Percentiles rank a stretch among this genome's conserved stretches.
These are phyloP conservation scores for Trichomonas tenax DNA, from an alignment of 208 protist species.

Conservation along the genomic window DNA sequence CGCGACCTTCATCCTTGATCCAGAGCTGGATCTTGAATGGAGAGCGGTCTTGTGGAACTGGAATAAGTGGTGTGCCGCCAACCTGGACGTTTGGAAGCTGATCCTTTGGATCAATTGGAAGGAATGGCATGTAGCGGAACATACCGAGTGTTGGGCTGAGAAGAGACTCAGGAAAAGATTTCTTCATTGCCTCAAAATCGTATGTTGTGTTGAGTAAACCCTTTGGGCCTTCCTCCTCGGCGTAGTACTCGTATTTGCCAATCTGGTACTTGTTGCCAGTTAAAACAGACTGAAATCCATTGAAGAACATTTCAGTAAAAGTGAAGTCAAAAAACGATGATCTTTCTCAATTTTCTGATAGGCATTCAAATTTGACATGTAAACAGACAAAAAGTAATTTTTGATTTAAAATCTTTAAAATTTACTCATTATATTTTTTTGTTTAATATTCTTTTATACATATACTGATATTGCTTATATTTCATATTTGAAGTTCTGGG, in stretches of 20 bases:
- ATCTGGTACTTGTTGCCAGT: not conserved
- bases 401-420: too few species aligned
- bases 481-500: too few species aligned
- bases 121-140: not conserved
- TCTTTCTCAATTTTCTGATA: too few species aligned
- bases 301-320: not conserved
- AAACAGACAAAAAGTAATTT: too few species aligned
- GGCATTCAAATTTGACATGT: too few species aligned
- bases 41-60: not conserved
- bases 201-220: not conserved
- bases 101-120: not conserved
- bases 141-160: not conserved
- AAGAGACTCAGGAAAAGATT: not conserved
- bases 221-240: not conserved
- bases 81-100: not conserved
- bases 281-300: not conserved
- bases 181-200: not conserved
- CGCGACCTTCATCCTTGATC: not conserved
- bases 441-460: too few species aligned
- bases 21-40: not conserved
- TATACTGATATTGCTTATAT: too few species aligned
- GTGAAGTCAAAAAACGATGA: not conserved
- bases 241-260: not conserved
- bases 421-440: too few species aligned
- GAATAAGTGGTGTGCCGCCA: not conserved